These are phyloP conservation scores for Solanum boliviense DNA, from an alignment of 257 asterid species.

Conservation along the genomic window DNA sequence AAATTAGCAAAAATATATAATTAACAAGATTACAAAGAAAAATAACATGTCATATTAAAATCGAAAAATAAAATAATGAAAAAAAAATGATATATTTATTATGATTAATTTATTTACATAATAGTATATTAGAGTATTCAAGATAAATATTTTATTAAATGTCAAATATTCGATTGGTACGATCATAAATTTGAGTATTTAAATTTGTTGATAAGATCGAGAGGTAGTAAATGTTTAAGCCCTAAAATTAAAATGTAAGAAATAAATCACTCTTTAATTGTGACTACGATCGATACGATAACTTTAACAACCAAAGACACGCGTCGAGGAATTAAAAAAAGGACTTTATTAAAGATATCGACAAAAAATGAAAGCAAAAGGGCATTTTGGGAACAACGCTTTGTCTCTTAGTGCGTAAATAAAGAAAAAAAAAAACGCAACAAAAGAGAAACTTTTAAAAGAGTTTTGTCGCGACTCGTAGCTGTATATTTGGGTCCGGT, in stretches of 20 bases:
- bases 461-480: neutral
- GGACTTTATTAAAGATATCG: neutral
- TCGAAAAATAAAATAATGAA: too few relatives aligned
- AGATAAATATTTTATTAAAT: too few relatives aligned
- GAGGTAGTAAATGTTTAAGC: neutral
- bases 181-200: neutral
- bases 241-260: neutral
- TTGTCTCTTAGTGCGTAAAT: constrained; percentile 6
- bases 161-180: neutral
- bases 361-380: neutral
- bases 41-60: too few relatives aligned
- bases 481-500: neutral
- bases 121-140: too few relatives aligned
- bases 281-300: neutral
- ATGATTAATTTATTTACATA: too few relatives aligned
- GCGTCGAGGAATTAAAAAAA: neutral
- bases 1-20: too few relatives aligned
- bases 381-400: constrained; percentile 11
- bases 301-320: neutral
- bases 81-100: too few relatives aligned
- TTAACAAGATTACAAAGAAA: too few relatives aligned
- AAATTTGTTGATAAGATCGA: neutral
- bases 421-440: neutral
- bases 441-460: neutral
- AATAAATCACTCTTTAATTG: neutral